phyloP scores from a whole-genome alignment of 2,329 filamentous ascomycete species.

The Intubia oerlemansii region DNA sequence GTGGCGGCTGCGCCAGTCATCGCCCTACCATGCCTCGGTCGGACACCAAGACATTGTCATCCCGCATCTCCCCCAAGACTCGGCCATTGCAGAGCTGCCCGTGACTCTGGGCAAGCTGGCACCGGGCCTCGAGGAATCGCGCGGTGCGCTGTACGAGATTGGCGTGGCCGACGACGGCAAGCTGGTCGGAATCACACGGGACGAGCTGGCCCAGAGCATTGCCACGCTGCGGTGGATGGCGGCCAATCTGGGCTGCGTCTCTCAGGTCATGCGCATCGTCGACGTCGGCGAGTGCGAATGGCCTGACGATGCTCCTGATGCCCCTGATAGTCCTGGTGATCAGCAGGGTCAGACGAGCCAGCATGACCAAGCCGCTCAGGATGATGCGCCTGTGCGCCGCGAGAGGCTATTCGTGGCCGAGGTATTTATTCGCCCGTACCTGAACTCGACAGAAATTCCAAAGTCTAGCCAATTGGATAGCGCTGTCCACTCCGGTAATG shows the following conservation, averaged over 20 bases:
- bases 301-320: constrained; percentile 22
- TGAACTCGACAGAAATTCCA: too few relatives aligned
- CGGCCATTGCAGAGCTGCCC: constrained; percentile 21
- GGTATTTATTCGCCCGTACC: constrained; percentile 63
- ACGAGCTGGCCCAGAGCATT: constrained; percentile 84
- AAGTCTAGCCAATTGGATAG: too few relatives aligned
- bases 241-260: constrained; percentile 67
- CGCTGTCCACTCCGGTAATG: too few relatives aligned
- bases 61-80: constrained; percentile 44
- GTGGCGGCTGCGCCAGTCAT: constrained; percentile 90
- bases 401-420: constrained; percentile 87
- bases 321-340: too few relatives aligned
- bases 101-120: constrained; percentile 35
- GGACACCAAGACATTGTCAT: constrained; percentile 48
- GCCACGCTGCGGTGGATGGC: constrained; percentile 77
- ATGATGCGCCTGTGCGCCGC: too few relatives aligned
- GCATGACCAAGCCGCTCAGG: too few relatives aligned
- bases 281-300: constrained; percentile 72
- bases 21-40: constrained; percentile 68
- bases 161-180: constrained; percentile 89
- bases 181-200: constrained; percentile 67
- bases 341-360: too few relatives aligned
- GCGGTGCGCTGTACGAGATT: constrained; percentile 88
- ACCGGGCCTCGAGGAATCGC: constrained; percentile 75
- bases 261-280: constrained; percentile 64